Evolutionary conservation across 768 basidiomycete genomes (phyloP).

Genomic region (Leucocoprinus birnbaumii): DNA sequence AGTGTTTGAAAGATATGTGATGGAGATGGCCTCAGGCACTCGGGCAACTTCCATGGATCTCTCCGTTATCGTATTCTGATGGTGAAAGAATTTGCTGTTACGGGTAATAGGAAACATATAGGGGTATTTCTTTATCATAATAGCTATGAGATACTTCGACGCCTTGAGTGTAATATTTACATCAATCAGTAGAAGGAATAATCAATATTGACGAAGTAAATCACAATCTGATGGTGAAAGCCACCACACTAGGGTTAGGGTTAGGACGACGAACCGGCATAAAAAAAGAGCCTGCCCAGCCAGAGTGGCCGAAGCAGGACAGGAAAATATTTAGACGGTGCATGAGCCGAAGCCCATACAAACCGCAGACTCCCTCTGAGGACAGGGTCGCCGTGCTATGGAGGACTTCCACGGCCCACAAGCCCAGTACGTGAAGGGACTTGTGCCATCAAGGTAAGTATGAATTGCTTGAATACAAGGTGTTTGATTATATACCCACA

Average conservation of each 20-base stretch:
- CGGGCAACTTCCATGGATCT: too few species aligned
- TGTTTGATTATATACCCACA: conserved; percentile 21
- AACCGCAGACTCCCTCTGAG: conserved; percentile 54
- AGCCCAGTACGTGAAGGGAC: conserved; percentile 51
- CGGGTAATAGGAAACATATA: too few species aligned
- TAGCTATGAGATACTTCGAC: too few species aligned
- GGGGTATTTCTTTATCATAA: too few species aligned
- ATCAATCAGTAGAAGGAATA: too few species aligned
- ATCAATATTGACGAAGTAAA: too few species aligned
- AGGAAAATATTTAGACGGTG: conserved; percentile 81
- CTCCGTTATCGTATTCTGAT: too few species aligned
- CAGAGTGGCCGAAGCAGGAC: conserved; percentile 67
- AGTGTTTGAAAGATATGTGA: too few species aligned
- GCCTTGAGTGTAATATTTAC: too few species aligned
- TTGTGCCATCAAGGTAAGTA: conserved; percentile 68
- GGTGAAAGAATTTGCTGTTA: too few species aligned
- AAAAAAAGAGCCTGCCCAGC: conserved; percentile 49
- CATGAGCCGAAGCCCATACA: conserved; percentile 75
- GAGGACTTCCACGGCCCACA: conserved; percentile 53
- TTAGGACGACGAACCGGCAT: conserved; percentile 27
- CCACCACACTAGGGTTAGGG: conserved; percentile 41
- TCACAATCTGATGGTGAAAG: too few species aligned
- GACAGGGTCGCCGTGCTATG: conserved; percentile 77
- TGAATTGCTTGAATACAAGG: conserved; percentile 24
- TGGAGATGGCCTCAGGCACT: too few species aligned